phyloP scores from a whole-genome alignment of 176 grass and related monocot species.

The Ampelocalamus luodianensis region DNA sequence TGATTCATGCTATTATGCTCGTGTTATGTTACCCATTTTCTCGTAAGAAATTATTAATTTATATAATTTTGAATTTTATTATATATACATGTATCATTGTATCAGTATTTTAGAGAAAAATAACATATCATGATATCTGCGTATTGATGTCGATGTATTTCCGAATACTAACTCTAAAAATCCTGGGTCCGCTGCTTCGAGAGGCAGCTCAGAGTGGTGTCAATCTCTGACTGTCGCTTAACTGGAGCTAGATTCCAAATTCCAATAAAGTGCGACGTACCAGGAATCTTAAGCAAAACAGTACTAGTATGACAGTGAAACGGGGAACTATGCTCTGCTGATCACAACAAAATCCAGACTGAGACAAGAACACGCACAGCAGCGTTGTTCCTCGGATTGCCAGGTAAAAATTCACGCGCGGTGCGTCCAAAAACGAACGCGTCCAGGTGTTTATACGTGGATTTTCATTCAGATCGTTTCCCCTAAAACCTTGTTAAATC shows the following conservation, averaged over 20 bases:
- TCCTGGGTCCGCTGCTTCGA: no score
- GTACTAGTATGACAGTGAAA: background rate
- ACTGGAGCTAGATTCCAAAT: background rate
- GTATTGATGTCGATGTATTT: no score
- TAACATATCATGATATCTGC: no score
- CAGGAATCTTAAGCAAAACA: background rate
- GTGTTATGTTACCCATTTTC: no score
- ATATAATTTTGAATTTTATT: no score
- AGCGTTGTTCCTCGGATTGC: background rate
- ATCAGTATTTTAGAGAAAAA: no score
- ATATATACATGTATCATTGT: no score
- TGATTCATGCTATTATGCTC: no score
- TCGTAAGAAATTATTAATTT: no score
- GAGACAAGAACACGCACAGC: background rate
- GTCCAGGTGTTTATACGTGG: background rate
- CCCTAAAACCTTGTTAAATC: background rate
- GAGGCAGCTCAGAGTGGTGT: no score
- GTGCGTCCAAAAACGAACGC: constrained; percentile 4
- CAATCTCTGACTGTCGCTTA: background rate
- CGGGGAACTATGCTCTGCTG: background rate
- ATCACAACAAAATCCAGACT: background rate
- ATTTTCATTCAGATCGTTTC: background rate
- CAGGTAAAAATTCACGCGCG: background rate
- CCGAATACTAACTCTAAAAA: no score
- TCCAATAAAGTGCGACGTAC: background rate